Evolutionary conservation across 75 land plant genomes (phyloP).

Genomic region (Pinus taeda): DNA sequence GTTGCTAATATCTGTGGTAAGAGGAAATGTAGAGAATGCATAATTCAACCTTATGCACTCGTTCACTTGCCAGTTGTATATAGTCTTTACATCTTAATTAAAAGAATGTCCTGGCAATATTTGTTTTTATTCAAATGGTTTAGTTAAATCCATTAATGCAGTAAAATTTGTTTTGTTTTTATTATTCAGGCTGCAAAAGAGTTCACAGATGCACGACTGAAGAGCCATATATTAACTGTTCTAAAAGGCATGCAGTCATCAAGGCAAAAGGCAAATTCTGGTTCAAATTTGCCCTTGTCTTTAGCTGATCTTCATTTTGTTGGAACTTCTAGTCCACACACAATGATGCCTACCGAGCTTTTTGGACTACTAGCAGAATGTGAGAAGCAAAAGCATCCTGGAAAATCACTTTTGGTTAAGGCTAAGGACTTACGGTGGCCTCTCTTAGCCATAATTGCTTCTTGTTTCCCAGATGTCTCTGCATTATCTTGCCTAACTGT

Average conservation of each 20-base stretch:
- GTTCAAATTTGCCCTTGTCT: conserved; percentile 13
- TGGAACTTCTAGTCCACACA: conserved; percentile 15
- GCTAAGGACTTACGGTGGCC: conserved; percentile 94
- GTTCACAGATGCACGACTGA: conserved; percentile 75
- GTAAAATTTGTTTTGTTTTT: conserved; percentile 6
- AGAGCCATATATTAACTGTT: conserved; percentile 80
- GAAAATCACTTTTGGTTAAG: conserved; percentile 65
- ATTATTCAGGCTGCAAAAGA: conserved; percentile 76
- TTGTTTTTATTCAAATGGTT: no score
- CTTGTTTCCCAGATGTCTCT: conserved; percentile 88
- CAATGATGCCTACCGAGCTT: conserved; percentile 53
- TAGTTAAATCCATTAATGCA: neutral
- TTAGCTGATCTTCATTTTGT: conserved; percentile 18
- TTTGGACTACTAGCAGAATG: conserved; percentile 87
- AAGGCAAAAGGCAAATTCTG: conserved; percentile 31
- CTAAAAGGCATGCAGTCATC: conserved; percentile 65
- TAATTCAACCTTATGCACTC: neutral
- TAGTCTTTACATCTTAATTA: neutral
- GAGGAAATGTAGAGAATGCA: neutral
- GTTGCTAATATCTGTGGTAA: conserved; percentile 64
- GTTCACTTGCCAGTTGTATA: neutral
- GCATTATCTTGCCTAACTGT: conserved; percentile 86
- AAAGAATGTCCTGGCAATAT: no score
- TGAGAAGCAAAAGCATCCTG: conserved; percentile 77
- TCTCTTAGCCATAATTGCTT: conserved; percentile 88